phyloP scores from a whole-genome alignment of 2,329 filamentous ascomycete species.

The Sarocladiaceae sp. region DNA sequence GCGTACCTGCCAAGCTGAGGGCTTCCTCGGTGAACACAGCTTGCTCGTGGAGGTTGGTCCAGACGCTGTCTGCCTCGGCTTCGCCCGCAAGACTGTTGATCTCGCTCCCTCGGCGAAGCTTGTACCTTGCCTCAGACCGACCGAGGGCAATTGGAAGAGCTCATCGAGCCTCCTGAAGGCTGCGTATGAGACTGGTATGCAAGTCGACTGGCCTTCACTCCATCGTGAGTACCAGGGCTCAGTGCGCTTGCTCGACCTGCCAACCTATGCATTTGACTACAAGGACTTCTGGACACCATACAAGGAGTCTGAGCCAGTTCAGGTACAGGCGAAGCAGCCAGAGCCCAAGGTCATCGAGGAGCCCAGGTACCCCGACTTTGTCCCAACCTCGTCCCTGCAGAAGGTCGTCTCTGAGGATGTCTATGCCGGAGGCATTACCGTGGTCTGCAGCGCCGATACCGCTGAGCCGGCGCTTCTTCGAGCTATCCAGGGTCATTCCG shows the following conservation, averaged over 20 bases:
- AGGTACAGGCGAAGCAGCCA: constrained; percentile 62
- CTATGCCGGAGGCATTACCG: not conserved
- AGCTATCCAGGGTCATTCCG: not conserved
- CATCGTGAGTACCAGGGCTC: constrained; percentile 40
- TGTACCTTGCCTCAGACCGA: constrained; percentile 53
- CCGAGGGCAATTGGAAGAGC: constrained; percentile 57
- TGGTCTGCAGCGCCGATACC: not conserved
- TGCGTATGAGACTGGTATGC: constrained; percentile 54
- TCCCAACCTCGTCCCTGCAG: constrained; percentile 15
- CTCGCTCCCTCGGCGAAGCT: constrained; percentile 35
- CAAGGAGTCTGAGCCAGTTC: constrained; percentile 55
- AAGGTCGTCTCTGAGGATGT: constrained; percentile 10
- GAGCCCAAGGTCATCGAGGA: constrained; percentile 59
- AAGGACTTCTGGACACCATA: constrained; percentile 63
- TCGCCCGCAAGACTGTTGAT: constrained; percentile 57
- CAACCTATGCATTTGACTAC: constrained; percentile 62
- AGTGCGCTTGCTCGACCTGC: constrained; percentile 50
- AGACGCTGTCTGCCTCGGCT: constrained; percentile 54
- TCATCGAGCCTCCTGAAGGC: constrained; percentile 48
- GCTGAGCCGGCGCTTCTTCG: not conserved
- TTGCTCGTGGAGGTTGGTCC: constrained; percentile 64
- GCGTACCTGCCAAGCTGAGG: constrained; percentile 37
- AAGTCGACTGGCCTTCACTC: constrained; percentile 64
- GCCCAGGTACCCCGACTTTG: constrained; percentile 51
- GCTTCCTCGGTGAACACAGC: constrained; percentile 46